Evolutionary conservation across 192 early-diverging fungal species (phyloP).

Genomic region (Jimgerdemannia flammicorona): DNA sequence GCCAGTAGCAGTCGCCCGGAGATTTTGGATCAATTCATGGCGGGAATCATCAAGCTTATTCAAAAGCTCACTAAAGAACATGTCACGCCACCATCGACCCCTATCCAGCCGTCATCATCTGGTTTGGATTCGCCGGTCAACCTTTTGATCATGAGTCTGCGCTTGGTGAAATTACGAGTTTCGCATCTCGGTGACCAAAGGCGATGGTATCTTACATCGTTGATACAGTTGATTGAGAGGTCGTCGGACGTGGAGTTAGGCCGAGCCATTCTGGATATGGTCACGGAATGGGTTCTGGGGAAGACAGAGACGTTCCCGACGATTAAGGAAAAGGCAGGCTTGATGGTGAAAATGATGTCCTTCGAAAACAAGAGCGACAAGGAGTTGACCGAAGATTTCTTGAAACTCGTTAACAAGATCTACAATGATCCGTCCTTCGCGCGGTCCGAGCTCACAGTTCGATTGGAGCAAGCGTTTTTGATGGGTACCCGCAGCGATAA

Average conservation of each 20-base stretch:
- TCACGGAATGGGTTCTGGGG: constrained; percentile 84
- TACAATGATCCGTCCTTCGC: constrained; percentile 82
- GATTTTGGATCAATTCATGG: constrained; percentile 66
- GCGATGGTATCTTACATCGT: constrained; percentile 72
- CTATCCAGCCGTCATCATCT: constrained; percentile 28
- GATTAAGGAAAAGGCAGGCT: constrained; percentile 91
- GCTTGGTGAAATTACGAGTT: constrained; percentile 55
- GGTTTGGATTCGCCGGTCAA: constrained; percentile 46
- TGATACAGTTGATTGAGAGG: constrained; percentile 84
- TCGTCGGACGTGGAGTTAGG: constrained; percentile 72
- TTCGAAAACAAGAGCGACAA: constrained; percentile 70
- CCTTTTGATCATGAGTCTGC: constrained; percentile 49
- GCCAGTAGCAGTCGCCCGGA: constrained; percentile 57
- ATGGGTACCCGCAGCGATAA: constrained; percentile 81
- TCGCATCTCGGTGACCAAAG: constrained; percentile 81
- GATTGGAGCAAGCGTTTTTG: constrained; percentile 93
- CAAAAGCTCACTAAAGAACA: constrained; percentile 86
- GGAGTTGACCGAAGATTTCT: constrained; percentile 75
- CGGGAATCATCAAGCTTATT: constrained; percentile 77
- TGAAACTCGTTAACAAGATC: constrained; percentile 87
- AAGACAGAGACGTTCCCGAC: constrained; percentile 87
- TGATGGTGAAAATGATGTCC: constrained; percentile 90
- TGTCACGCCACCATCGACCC: constrained; percentile 22
- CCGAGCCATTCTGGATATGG: constrained; percentile 74
- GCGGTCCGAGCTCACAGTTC: constrained; percentile 87